Evolutionary conservation across 441 rosid genomes (phyloP).

Genomic region (Jatropha multifida): DNA sequence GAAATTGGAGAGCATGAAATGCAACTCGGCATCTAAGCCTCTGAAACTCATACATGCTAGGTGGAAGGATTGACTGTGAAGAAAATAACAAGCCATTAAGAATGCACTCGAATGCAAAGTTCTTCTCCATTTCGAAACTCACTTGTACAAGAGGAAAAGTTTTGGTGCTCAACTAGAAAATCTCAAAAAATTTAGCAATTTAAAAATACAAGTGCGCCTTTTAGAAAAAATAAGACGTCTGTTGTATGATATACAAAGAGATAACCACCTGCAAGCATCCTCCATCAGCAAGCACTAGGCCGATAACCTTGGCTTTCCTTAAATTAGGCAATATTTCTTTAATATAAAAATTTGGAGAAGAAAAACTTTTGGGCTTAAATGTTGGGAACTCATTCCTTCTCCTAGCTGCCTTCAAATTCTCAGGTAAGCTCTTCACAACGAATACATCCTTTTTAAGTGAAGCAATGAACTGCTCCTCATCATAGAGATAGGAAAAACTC

Average conservation of each 20-base stretch:
- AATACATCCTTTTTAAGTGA: constrained; percentile 79
- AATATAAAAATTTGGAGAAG: constrained; percentile 77
- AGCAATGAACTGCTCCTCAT: constrained; percentile 92
- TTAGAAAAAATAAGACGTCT: neutral
- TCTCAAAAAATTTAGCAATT: neutral
- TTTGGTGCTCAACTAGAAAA: neutral
- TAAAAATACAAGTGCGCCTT: neutral
- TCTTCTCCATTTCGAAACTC: neutral
- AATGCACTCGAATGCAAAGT: neutral
- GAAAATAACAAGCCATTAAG: constrained; percentile 20
- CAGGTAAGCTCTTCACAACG: constrained; percentile 73
- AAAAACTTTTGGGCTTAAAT: constrained; percentile 74
- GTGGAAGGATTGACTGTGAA: constrained; percentile 81
- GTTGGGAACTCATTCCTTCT: constrained; percentile 69
- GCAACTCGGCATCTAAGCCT: constrained; percentile 97
- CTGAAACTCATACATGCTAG: constrained; percentile 78
- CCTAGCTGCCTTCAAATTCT: constrained; percentile 75
- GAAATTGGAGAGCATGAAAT: constrained; percentile 94
- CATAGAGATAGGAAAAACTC: constrained; percentile 94
- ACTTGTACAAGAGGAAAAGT: neutral
- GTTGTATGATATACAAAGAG: neutral
- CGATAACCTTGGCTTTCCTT: constrained; percentile 71
- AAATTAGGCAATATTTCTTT: constrained; percentile 77
- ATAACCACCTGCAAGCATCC: constrained; percentile 89
- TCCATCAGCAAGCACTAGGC: constrained; percentile 73